phyloP scores from a whole-genome alignment of 805 yeast genomes.

The Candida tallmaniae region DNA sequence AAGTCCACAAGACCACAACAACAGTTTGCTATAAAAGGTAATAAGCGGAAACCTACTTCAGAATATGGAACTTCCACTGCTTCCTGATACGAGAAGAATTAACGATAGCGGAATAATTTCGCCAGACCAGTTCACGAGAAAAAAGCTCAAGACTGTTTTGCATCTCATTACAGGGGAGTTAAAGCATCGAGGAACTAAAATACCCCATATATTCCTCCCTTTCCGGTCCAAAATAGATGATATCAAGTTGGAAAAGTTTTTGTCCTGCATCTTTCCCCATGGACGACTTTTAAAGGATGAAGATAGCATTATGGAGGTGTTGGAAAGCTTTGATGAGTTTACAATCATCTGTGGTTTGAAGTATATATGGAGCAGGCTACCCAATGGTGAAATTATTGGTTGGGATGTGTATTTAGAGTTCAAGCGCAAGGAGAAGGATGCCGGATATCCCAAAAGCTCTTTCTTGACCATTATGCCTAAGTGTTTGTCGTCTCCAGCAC shows the following conservation, averaged over 20 bases:
- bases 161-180: slow-evolving; percentile 70
- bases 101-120: slow-evolving; percentile 10
- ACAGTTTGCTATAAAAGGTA: no score
- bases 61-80: slow-evolving; percentile 21
- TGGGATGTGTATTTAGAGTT: slow-evolving; percentile 80
- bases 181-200: slow-evolving; percentile 63
- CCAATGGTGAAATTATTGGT: slow-evolving; percentile 74
- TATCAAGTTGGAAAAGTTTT: slow-evolving; percentile 50
- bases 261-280: slow-evolving; percentile 54
- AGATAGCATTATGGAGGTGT: slow-evolving; percentile 23
- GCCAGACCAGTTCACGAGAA: slow-evolving; percentile 49
- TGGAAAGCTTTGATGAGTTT: slow-evolving; percentile 54
- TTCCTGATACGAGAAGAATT: slow-evolving; percentile 12
- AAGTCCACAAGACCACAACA: no score
- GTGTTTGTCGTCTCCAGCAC: slow-evolving; percentile 77
- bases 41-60: slow-evolving; percentile 9
- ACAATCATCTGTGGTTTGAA: slow-evolving; percentile 71
- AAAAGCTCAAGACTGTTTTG: slow-evolving; percentile 61
- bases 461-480: slow-evolving; percentile 81
- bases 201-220: slow-evolving; percentile 73
- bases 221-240: slow-evolving; percentile 70
- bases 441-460: slow-evolving; percentile 65
- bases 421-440: slow-evolving; percentile 57
- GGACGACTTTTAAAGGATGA: slow-evolving; percentile 40
- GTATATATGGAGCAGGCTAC: slow-evolving; percentile 83